phyloP scores from a whole-genome alignment of 2,329 filamentous ascomycete genomes.

The Huntiella savannae region DNA sequence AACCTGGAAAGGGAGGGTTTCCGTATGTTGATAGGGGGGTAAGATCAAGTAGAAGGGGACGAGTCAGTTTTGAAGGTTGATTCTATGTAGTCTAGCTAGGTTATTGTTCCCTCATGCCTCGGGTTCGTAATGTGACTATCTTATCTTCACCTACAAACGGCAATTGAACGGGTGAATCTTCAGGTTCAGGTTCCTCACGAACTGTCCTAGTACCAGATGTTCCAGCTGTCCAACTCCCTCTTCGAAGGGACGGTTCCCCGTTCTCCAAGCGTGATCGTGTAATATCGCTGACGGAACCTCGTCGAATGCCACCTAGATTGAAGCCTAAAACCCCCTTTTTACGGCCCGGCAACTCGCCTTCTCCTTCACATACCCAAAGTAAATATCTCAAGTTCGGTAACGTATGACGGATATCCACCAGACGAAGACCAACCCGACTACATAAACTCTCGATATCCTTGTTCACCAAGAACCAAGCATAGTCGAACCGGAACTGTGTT shows the following conservation, averaged over 20 bases:
- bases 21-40: background rate
- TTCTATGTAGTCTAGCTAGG: too few species aligned
- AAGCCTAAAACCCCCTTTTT: slow-evolving; percentile 32
- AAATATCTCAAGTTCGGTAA: slow-evolving; percentile 87
- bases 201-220: slow-evolving; percentile 7
- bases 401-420: slow-evolving; percentile 81
- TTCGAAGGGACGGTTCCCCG: slow-evolving; percentile 19
- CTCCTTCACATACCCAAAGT: slow-evolving; percentile 70
- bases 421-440: slow-evolving; percentile 48
- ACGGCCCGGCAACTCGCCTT: slow-evolving; percentile 38
- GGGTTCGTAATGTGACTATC: slow-evolving; percentile 34
- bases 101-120: slow-evolving; percentile 31
- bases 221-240: slow-evolving; percentile 11
- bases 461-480: slow-evolving; percentile 89
- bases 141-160: slow-evolving; percentile 28
- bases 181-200: slow-evolving; percentile 11
- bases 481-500: slow-evolving; percentile 81
- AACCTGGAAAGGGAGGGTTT: background rate
- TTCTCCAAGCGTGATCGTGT: slow-evolving; percentile 22
- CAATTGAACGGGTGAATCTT: slow-evolving; percentile 16
- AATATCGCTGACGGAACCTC: slow-evolving; percentile 26
- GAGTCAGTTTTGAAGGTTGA: too few species aligned
- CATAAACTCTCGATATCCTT: slow-evolving; percentile 69
- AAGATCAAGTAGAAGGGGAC: too few species aligned
- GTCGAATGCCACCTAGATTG: slow-evolving; percentile 16